Base-by-base conservation (phyloP, 1,284 basidiomycete genomes). In the Rhodotorula sp. region DNA sequence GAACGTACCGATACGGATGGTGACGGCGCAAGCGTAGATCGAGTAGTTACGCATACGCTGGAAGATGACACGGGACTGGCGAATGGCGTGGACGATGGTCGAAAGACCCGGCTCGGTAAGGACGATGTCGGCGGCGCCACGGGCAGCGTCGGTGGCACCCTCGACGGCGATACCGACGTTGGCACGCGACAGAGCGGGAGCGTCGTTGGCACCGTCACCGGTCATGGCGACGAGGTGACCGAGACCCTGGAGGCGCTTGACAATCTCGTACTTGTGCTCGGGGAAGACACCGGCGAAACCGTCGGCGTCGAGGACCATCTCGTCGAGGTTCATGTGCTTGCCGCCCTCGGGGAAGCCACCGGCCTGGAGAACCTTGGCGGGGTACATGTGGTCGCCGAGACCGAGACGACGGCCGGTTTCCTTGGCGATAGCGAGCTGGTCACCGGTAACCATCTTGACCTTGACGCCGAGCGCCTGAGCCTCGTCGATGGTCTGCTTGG, bases 361-460 rank as follows among this genome's bases (percentile, higher is more conserved):
- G 71, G 94, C 91, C 87, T 94, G 93, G 81, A 96, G 87, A 59
- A 95, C 92, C 87, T 94, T 94, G 78, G 93, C 90, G 75, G 91
- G 89, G 87, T 94, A 96, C 92, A 97, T 96, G 87, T 96, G 92
- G 84, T 95, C 93, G 82, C 93, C 93, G 76, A 92, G 86, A 81
- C 95, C 95, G 70, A 98, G 91, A 86, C 94, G 92, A 84, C 94
- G 91, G 79, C 96, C 95, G 76, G 95, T 98, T 84, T 98, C 96
- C 89, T 98, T 98, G 71, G 95, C 95, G 72, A 98, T 98, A 79
- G 96, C 95, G 81, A 98, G 92, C 86, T 97, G 93, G 84, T 98
- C 95, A 88, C 95, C 95, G 62, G 95, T 98, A 76, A 97, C 94
- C 96, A 98, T 98, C 90, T 98, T 98, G 83, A 98, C 95, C 83